phyloP scores from a whole-genome alignment of 2,329 filamentous ascomycete genomes.

The Zymoseptoria passerinii region DNA sequence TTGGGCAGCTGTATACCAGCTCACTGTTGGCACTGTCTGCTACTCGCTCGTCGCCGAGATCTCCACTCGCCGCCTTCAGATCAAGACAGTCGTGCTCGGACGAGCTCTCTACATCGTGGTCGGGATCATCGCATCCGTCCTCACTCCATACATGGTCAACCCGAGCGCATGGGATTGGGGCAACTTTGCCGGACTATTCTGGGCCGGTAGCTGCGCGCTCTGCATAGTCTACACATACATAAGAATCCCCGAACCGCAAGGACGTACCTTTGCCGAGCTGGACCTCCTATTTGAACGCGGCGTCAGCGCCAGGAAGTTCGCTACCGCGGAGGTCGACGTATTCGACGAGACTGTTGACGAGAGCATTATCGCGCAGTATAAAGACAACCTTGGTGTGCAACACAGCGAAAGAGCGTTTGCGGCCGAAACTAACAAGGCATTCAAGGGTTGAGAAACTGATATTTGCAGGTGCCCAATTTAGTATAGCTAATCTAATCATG shows the following conservation, averaged over 20 bases:
- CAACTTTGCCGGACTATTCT: conserved; percentile 77
- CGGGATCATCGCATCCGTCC: conserved; percentile 68
- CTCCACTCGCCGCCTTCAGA: conserved; percentile 71
- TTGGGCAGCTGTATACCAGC: conserved; percentile 76
- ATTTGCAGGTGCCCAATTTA: not conserved
- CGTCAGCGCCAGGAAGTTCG: conserved; percentile 65
- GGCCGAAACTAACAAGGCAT: not conserved
- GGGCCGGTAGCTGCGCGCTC: conserved; percentile 70
- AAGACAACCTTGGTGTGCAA: conserved; percentile 7
- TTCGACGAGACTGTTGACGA: conserved; percentile 38
- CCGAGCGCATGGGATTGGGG: conserved; percentile 79
- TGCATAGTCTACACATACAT: conserved; percentile 79
- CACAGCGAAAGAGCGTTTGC: not conserved
- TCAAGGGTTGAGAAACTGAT: not conserved
- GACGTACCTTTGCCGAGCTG: conserved; percentile 76
- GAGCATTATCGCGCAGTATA: conserved; percentile 17
- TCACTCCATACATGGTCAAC: conserved; percentile 92
- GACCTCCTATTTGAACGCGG: conserved; percentile 73
- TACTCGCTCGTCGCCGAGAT: conserved; percentile 83
- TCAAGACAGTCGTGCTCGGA: conserved; percentile 84
- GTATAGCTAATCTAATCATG: not conserved
- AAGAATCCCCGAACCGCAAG: conserved; percentile 68
- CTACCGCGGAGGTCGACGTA: conserved; percentile 47
- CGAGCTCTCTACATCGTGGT: conserved; percentile 71
- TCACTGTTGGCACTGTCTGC: conserved; percentile 80